Base-by-base conservation (phyloP, 1,139 yeast genomes). In the Saccharomyces hybrid region DNA sequence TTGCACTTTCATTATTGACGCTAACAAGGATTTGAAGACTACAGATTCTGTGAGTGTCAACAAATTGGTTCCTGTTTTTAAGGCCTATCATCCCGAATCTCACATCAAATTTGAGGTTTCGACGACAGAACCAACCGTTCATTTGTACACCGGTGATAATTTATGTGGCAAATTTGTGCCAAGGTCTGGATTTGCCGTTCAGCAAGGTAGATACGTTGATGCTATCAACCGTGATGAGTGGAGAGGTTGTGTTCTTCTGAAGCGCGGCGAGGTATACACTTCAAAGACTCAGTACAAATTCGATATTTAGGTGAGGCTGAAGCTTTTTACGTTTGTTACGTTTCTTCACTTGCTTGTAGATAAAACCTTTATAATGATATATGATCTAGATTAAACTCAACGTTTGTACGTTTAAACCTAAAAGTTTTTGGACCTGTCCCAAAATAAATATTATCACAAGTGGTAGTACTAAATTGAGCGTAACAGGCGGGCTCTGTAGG, bases 121-220 rank as follows among this genome's bases (percentile, higher is more conserved):
- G 23, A 73, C 85, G 9, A 83, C 88, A 2, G 88, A 83, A 57
- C 88, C 88, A 2, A 72, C 81, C 2, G 82, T 81, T 73, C 88
- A 83, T 66, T 73, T 83, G 53, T 83, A 83, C 67, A 81, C 87
- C 29, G 85, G 85, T 23, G 82, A 79, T 57, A 71, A 71, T 49
- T 72, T 76, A 51, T 62, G 75, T 55, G 71, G 64, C 4, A 64
- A 65, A 20, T 58, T 59, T 28, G 70, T 71, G 20, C 63, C 72
- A 14, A 74, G 86, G 63, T 67, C 77, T 48, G 88, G 86, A 1
- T 76, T 83, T 66, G 81, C 85, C 57, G 71, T 82, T 49, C 88
- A 83, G 66, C 82, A 85, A 25, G 75, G 79, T 23, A 73, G 87
- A 61, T 81, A 73, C 62, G 75, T 81, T 47, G 73, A 82, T 65